Evolutionary conservation across 2,329 filamentous ascomycete species (phyloP), one percentile per base, ranked within the genome.

Genomic region (Stagonosporopsis tanaceti): DNA sequence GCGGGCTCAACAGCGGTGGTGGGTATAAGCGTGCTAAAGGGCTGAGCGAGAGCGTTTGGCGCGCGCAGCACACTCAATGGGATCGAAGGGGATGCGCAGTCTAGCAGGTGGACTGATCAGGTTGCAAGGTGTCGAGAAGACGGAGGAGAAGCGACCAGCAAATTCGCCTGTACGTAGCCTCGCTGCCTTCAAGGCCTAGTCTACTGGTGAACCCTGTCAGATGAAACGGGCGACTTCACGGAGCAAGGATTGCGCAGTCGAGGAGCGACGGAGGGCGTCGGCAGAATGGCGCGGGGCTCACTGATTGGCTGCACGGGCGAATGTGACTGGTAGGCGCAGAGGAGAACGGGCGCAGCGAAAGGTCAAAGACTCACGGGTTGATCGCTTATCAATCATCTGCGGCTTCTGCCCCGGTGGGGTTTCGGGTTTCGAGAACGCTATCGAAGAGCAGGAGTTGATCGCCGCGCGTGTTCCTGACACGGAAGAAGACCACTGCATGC

Each of bases 381-480:
- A 28, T 48, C 47, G 60, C 59, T 65, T 60, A 66, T 67, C 59
- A 65, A 64, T 68, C 63, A 69, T 42, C 42, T 42, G 56, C 51
- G 37, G 38, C 28, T 25, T 45, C 17, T 38, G 32, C 39, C 57
- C 20, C 61, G 59, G 63, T 63, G 65, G 65, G 67, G 62, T 63
- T 53, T 53, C 54, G 65, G 67, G 62, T 64, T 53, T 53, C 54
- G 50, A 64, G 66, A 68, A 68, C 53, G 57, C 61, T 50, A 46
- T 65, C 59, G 64, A 66, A 66, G 39, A 42, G 35, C 45, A 47
- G 42, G 50, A 58, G 56, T 52, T 53, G 42, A 60, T 63, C 44
- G 47, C 48, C 35, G 35, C 39, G 22, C 57, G 57, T 61, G 64
- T 67, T 62, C 64, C 64, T 66, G 61, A 57, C 51, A 61, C 42